A percentile compares a stretch with the other conserved stretches of the same genome.
Conservation (phyloP, 164 flowering plant species). For the Pachysandra terminalis region DNA sequence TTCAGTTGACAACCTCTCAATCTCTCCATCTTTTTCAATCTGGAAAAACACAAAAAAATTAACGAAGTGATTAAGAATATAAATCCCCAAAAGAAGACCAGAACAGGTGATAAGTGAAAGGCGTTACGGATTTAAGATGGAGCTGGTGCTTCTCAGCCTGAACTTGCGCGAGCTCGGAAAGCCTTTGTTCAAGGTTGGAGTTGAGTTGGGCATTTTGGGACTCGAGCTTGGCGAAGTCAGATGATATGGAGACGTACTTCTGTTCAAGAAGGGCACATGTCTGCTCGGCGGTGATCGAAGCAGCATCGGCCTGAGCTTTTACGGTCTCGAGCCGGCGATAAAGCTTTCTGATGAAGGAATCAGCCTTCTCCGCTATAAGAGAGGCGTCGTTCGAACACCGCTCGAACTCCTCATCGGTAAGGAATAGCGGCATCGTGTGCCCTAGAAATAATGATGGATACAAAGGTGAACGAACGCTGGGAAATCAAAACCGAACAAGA, state of each 20-base stretch:
- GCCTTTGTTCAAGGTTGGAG: constrained; percentile 42
- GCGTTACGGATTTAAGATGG: constrained; percentile 43
- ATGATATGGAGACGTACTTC: constrained; percentile 68
- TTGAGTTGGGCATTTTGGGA: constrained; percentile 46
- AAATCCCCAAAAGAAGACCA: background rate
- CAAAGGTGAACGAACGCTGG: background rate
- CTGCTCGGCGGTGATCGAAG: constrained; percentile 85
- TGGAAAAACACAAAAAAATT: constrained; percentile 12
- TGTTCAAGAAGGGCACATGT: constrained; percentile 83
- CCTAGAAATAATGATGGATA: constrained; percentile 3
- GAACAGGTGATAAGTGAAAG: background rate
- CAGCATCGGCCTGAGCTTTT: constrained; percentile 76
- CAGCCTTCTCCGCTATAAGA: constrained; percentile 69
- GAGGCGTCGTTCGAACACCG: constrained; percentile 39
- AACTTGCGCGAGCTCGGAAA: constrained; percentile 53
- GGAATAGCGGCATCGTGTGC: constrained; percentile 70
- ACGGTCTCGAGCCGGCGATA: constrained; percentile 55
- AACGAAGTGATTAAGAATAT: background rate
- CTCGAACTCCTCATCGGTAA: constrained; percentile 73
- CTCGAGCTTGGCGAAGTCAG: constrained; percentile 57
- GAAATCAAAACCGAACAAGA: background rate
- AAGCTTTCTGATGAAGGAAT: constrained; percentile 53
- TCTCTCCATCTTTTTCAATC: constrained; percentile 81
- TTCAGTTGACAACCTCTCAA: constrained; percentile 60
- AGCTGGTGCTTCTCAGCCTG: constrained; percentile 72